Evolutionary conservation across 2,329 filamentous ascomycete species (phyloP).

Genomic region (Aspergillus neotritici): DNA sequence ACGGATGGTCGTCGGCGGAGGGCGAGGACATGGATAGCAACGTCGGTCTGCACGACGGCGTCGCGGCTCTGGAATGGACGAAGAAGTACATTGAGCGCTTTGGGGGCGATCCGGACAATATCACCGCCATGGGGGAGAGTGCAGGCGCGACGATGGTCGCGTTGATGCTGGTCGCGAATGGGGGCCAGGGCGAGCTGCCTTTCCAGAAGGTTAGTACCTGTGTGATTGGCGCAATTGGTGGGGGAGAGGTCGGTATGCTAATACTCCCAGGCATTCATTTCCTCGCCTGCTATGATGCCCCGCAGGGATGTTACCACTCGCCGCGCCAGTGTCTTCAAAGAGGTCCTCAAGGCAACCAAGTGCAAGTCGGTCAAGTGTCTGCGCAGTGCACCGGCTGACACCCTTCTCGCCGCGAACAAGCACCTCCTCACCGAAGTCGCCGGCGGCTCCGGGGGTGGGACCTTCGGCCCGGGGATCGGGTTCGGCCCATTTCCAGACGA

Average conservation of each 20-base stretch:
- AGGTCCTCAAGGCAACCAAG: background rate
- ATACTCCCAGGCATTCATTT: background rate
- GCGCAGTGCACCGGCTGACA: no score
- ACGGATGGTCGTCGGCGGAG: background rate
- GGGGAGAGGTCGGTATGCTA: background rate
- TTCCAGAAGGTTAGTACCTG: no score
- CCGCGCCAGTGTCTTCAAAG: background rate
- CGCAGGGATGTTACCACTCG: background rate
- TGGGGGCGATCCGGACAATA: conserved; percentile 1
- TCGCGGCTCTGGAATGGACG: conserved; percentile 3
- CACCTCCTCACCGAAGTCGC: no score
- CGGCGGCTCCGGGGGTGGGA: no score
- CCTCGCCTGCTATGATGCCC: background rate
- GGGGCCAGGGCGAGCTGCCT: background rate
- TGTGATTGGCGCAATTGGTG: no score
- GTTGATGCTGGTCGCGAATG: conserved; percentile 1
- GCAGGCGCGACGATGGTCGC: background rate
- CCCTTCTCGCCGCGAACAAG: no score
- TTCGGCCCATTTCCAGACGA: no score
- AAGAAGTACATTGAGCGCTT: conserved; percentile 2
- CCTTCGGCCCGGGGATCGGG: no score
- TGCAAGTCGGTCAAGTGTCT: background rate
- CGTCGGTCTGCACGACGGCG: conserved; percentile 1
- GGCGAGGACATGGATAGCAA: conserved; percentile 1
- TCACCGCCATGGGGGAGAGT: conserved; percentile 1